Percentiles rank a stretch among this genome's conserved stretches.
phyloP scores from a whole-genome alignment of 2,329 filamentous ascomycete species.

The Fusarium sp. region DNA sequence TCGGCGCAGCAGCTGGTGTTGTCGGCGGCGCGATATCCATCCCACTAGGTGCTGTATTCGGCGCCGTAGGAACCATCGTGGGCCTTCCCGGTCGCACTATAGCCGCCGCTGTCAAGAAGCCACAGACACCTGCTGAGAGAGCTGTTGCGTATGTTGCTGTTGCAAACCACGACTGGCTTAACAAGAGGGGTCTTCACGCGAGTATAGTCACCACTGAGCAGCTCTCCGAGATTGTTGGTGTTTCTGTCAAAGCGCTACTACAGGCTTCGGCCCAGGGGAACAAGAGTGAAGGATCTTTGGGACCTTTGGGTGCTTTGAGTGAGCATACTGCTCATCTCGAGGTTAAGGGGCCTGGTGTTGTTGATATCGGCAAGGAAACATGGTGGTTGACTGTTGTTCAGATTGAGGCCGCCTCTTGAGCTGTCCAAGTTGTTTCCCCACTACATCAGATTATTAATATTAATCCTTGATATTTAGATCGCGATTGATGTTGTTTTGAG shows the following conservation, averaged over 20 bases:
- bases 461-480: too few relatives aligned
- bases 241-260: slow-evolving; percentile 54
- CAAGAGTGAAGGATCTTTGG: slow-evolving; percentile 21
- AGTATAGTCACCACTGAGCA: slow-evolving; percentile 50
- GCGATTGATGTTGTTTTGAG: not conserved
- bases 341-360: slow-evolving; percentile 36
- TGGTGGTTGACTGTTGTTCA: slow-evolving; percentile 52
- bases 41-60: slow-evolving; percentile 52
- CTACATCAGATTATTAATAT: too few relatives aligned
- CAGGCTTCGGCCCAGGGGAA: slow-evolving; percentile 49
- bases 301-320: slow-evolving; percentile 43
- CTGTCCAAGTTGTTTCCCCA: not conserved
- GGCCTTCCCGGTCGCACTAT: slow-evolving; percentile 51
- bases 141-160: slow-evolving; percentile 55
- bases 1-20: slow-evolving; percentile 53
- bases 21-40: slow-evolving; percentile 54
- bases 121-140: slow-evolving; percentile 55
- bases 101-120: slow-evolving; percentile 51
- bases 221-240: slow-evolving; percentile 44
- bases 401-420: slow-evolving; percentile 8
- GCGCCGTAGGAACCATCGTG: slow-evolving; percentile 50
- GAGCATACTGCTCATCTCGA: slow-evolving; percentile 47
- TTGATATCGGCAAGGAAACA: slow-evolving; percentile 46
- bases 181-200: slow-evolving; percentile 52
- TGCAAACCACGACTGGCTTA: slow-evolving; percentile 58